phyloP scores from a whole-genome alignment of 2,329 filamentous ascomycete genomes.

The Whalleya microplaca region DNA sequence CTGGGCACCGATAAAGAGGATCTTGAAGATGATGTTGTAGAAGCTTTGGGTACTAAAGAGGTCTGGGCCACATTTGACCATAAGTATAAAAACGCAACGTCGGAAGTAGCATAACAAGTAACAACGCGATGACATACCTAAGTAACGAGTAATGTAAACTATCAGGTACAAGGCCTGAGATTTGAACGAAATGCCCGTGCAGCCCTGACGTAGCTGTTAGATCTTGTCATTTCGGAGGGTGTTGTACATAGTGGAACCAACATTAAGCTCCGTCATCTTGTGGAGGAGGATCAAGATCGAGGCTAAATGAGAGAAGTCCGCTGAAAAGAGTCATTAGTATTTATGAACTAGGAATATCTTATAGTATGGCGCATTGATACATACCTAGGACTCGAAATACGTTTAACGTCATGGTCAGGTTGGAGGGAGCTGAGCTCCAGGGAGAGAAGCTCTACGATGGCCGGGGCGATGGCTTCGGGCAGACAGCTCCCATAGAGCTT shows the following conservation, averaged over 20 bases:
- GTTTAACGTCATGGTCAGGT: constrained; percentile 55
- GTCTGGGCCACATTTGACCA: constrained; percentile 55
- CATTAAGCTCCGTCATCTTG: constrained; percentile 93
- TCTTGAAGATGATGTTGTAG: constrained; percentile 95
- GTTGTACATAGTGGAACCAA: constrained; percentile 48
- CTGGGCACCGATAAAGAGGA: constrained; percentile 88
- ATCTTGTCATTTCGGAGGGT: constrained; percentile 19
- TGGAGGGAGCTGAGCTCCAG: constrained; percentile 28
- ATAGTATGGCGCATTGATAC: constrained; percentile 29
- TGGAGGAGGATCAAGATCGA: constrained; percentile 94
- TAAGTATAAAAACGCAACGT: constrained; percentile 9
- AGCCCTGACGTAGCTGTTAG: constrained; percentile 68
- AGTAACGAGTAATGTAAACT: constrained; percentile 91
- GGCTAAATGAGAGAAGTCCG: constrained; percentile 91
- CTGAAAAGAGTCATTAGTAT: constrained; percentile 50
- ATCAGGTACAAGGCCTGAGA: constrained; percentile 94
- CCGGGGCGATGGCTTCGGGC: constrained; percentile 6
- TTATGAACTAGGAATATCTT: not conserved
- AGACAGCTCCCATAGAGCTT: not conserved
- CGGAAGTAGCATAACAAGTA: not conserved
- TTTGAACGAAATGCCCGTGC: constrained; percentile 97
- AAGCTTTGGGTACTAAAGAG: constrained; percentile 82
- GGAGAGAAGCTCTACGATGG: constrained; percentile 10
- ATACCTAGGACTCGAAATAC: constrained; percentile 61
- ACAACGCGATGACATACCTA: constrained; percentile 57